Evolutionary conservation across 2,329 filamentous ascomycete species (phyloP).

Genomic region (Pseudofabraea citricarpa): DNA sequence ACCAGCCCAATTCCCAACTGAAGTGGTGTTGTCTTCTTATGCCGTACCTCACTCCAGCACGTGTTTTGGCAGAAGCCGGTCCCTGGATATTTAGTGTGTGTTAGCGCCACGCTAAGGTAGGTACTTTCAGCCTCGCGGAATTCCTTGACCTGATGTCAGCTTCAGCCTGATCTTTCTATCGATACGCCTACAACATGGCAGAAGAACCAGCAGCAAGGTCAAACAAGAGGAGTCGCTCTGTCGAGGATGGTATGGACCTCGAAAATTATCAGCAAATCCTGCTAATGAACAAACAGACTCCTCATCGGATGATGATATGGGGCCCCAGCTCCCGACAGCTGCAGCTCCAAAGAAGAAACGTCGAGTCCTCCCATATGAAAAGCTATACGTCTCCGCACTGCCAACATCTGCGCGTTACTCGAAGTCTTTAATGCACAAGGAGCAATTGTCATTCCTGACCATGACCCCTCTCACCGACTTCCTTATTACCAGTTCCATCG

Average conservation of each 20-base stretch:
- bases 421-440: constrained; percentile 97
- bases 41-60: no score
- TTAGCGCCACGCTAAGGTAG: no score
- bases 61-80: no score
- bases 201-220: constrained; percentile 30
- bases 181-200: constrained; percentile 11
- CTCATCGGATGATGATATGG: constrained; percentile 89
- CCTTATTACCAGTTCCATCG: constrained; percentile 85
- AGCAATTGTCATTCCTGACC: constrained; percentile 82
- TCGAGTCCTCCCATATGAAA: constrained; percentile 86
- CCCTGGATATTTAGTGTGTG: no score
- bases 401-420: constrained; percentile 80
- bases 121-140: no score
- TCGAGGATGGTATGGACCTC: constrained; percentile 29
- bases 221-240: constrained; percentile 52
- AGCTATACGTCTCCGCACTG: constrained; percentile 86
- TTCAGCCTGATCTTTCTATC: no score
- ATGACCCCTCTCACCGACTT: constrained; percentile 92
- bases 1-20: no score
- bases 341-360: constrained; percentile 84
- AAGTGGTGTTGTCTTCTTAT: no score
- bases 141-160: no score
- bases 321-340: constrained; percentile 79
- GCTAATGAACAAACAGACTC: constrained; percentile 20
- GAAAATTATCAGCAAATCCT: constrained; percentile 3